A percentile compares a stretch with the other conserved stretches of the same genome.
phyloP scores from a whole-genome alignment of 2,329 filamentous ascomycete species.

The Cryphonectria nitschkei region DNA sequence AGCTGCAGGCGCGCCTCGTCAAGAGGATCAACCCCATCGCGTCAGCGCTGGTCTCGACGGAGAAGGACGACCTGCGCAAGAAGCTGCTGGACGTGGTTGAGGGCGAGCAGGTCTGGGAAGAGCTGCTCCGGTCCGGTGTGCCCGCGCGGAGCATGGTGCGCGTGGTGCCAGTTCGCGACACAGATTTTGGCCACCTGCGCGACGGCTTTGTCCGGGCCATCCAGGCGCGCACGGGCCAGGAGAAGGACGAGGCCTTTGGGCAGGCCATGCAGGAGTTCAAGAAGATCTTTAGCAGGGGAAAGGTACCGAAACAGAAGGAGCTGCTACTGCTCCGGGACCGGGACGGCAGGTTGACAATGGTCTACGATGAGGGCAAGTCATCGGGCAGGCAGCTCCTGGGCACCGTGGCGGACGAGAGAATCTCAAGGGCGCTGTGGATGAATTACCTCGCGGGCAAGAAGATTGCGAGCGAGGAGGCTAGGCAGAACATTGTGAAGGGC shows the following conservation, averaged over 20 bases:
- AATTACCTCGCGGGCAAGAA: constrained; percentile 86
- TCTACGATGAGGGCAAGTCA: constrained; percentile 62
- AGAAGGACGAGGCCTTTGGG: constrained; percentile 77
- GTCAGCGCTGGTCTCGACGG: constrained; percentile 79
- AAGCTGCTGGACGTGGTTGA: constrained; percentile 70
- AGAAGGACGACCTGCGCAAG: constrained; percentile 74
- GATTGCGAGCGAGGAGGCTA: constrained; percentile 82
- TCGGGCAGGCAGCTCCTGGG: constrained; percentile 64
- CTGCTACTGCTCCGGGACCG: constrained; percentile 72
- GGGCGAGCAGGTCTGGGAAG: constrained; percentile 75
- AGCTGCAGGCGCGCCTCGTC: constrained; percentile 78
- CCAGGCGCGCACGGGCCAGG: constrained; percentile 64
- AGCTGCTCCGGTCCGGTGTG: constrained; percentile 66
- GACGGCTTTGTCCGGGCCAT: constrained; percentile 91
- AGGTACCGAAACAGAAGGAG: constrained; percentile 79
- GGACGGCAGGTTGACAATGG: constrained; percentile 67
- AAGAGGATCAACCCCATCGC: constrained; percentile 76
- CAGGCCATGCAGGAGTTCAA: constrained; percentile 77
- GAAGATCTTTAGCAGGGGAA: constrained; percentile 76
- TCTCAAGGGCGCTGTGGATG: constrained; percentile 83
- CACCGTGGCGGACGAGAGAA: constrained; percentile 73
- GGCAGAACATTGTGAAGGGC: constrained; percentile 82
- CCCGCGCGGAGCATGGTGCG: constrained; percentile 76
- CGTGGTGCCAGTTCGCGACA: constrained; percentile 88
- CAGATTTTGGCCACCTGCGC: constrained; percentile 88